Evolutionary conservation across 805 yeast genomes (phyloP).

Genomic region (Candida boleticola): DNA sequence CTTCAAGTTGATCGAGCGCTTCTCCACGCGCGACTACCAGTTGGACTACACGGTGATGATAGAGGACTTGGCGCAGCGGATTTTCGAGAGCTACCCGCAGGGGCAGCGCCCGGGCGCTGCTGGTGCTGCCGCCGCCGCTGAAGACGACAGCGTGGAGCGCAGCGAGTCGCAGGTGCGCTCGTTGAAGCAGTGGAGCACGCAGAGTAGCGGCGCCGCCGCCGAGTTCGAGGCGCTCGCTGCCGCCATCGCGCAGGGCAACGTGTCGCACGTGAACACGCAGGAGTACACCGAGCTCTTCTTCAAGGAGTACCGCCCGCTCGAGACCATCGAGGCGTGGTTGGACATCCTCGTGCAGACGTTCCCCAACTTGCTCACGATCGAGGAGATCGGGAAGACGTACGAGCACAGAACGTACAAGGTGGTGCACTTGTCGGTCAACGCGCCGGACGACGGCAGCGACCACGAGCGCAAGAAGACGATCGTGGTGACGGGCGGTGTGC

Average conservation of each 20-base stretch:
- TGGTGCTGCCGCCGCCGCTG: slow-evolving; percentile 6
- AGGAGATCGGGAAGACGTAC: slow-evolving; percentile 69
- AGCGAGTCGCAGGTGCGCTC: background rate
- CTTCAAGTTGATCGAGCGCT: slow-evolving; percentile 16
- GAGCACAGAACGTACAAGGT: slow-evolving; percentile 74
- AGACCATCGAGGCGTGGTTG: slow-evolving; percentile 71
- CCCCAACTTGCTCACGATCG: slow-evolving; percentile 62
- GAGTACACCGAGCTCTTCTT: slow-evolving; percentile 56
- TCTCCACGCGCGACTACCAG: slow-evolving; percentile 14
- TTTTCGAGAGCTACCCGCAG: slow-evolving; percentile 59
- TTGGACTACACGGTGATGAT: slow-evolving; percentile 44
- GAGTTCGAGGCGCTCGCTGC: slow-evolving; percentile 11
- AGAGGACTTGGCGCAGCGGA: slow-evolving; percentile 54
- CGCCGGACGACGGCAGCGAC: slow-evolving; percentile 37
- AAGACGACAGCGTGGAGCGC: background rate
- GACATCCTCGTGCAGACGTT: slow-evolving; percentile 57
- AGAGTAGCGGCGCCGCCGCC: slow-evolving; percentile 12
- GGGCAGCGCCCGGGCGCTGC: too few relatives aligned
- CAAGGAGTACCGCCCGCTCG: slow-evolving; percentile 63
- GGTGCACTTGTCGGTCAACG: slow-evolving; percentile 50
- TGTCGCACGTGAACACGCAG: background rate
- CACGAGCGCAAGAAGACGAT: slow-evolving; percentile 54
- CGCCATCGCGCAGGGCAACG: slow-evolving; percentile 2
- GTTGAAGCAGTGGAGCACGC: slow-evolving; percentile 9
- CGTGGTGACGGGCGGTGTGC: slow-evolving; percentile 79